Conservation (phyloP, 208 protist genomes). For the Crithidia bombi region DNA sequence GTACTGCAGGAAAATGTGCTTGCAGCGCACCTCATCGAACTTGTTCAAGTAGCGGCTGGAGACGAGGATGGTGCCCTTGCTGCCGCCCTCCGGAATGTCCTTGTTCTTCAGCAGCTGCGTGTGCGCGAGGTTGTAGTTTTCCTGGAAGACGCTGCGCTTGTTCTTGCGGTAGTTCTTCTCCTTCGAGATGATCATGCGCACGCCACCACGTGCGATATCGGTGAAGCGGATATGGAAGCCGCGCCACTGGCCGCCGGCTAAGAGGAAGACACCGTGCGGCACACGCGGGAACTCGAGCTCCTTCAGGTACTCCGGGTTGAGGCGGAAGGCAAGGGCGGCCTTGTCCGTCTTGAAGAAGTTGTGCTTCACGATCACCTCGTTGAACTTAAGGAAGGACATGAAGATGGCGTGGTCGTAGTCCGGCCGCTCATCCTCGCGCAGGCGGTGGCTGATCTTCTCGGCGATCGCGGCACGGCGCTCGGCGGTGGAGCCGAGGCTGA, state of each 20-base stretch:
- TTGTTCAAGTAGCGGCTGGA: slow-evolving; percentile 74
- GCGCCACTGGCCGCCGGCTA: slow-evolving; percentile 93
- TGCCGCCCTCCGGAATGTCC: slow-evolving; percentile 97
- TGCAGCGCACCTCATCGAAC: slow-evolving; percentile 70
- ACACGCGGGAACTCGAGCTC: slow-evolving; percentile 79
- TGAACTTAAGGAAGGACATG: slow-evolving; percentile 91
- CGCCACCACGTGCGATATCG: slow-evolving; percentile 95
- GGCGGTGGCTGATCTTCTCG: slow-evolving; percentile 60
- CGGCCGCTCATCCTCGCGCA: slow-evolving; percentile 77
- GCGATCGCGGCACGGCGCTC: slow-evolving; percentile 62
- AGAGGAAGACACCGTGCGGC: slow-evolving; percentile 94
- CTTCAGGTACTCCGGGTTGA: slow-evolving; percentile 83
- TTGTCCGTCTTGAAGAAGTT: slow-evolving; percentile 96
- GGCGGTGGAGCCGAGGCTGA: slow-evolving; percentile 65
- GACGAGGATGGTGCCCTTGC: slow-evolving; percentile 95
- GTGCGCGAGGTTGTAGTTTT: slow-evolving; percentile 97
- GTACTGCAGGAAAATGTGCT: slow-evolving; percentile 94
- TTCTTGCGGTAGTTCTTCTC: slow-evolving; percentile 88
- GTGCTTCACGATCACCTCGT: slow-evolving; percentile 92
- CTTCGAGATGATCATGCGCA: slow-evolving; percentile 96
- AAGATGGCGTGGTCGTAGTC: slow-evolving; percentile 85
- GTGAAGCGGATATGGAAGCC: slow-evolving; percentile 97
- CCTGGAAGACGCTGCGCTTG: slow-evolving; percentile 93
- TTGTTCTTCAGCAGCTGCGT: slow-evolving; percentile 97
- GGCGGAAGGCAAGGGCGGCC: slow-evolving; percentile 91